Evolutionary conservation across 495 filamentous ascomycete genomes (phyloP), one percentile per base, ranked within the genome.

Genomic region (Lepidopterella palustris): DNA sequence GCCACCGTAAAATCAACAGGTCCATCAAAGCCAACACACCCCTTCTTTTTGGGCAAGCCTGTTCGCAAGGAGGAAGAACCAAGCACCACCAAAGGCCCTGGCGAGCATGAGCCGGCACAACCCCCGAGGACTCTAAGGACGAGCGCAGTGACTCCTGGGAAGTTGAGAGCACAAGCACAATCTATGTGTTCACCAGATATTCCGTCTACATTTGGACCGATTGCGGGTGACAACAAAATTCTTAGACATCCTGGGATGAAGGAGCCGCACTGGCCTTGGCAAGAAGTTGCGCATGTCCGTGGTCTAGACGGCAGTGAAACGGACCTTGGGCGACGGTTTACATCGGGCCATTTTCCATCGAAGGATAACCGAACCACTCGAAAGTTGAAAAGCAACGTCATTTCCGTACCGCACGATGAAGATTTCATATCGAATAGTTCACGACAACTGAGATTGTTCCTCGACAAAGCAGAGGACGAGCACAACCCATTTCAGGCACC

Each of bases 1-100:
- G 55, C 57, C 45, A 50, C 40, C 48, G 21, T 48, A 45, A 73
- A 72, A 56, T 66, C 73, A 25, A 59, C 55, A 13, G 72, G 70
- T 28, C 72, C 81, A 28, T 54, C 72, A 23, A 95, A 88, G 66
- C 59, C 80, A 2, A 86, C 87, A 0, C 91, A 95, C 73, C 91
- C 91, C 0, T 95, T 96, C 67, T 96, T 96, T 67, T 53, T 78
- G 4, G 78, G 76, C 5, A 81, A 80, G 57, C 1, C 59, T 5
- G 35, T 32, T 10, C 25, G 20, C 11, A 56, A 53, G 13, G 60
- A 60, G 29, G 47, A 67, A 24, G 57, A 63, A 10, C 6, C 23
- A 29, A 20, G 27, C 6, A 2, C 48, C n/a, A n/a, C 9, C 62
- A 42, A 70, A 62, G 18, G 35, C 11, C 6, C 26, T 2, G 55